phyloP scores from a whole-genome alignment of 306 rosid species.

The Luffa acutangula region DNA sequence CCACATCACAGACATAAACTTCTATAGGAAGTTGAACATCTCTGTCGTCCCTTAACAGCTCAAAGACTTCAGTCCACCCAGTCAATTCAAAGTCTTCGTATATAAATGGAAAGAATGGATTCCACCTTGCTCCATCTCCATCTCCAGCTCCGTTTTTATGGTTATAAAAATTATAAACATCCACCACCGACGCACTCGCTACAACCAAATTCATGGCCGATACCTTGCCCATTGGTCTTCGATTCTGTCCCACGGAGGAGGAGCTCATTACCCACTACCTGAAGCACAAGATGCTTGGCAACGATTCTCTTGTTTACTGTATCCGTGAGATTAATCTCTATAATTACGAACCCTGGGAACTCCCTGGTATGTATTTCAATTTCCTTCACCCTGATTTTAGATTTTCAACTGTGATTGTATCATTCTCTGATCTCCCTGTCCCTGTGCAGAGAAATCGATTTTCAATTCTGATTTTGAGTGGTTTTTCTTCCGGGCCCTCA shows the following conservation, averaged over 20 bases:
- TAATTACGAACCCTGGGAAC: conserved; percentile 38
- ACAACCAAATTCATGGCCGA: background rate
- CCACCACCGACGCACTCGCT: too few species aligned
- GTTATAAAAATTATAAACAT: too few species aligned
- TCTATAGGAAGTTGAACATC: too few species aligned
- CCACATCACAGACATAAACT: too few species aligned
- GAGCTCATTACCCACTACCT: conserved; percentile 47
- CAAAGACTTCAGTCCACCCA: too few species aligned
- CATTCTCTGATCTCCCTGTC: too few species aligned
- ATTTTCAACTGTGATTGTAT: background rate
- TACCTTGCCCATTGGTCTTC: conserved; percentile 13
- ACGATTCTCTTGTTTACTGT: background rate
- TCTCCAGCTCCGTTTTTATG: too few species aligned
- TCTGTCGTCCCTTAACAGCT: too few species aligned
- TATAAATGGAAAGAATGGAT: too few species aligned
- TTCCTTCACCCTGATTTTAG: background rate
- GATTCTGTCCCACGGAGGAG: conserved; percentile 61
- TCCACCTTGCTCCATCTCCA: too few species aligned
- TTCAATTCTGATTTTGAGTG: conserved; percentile 34
- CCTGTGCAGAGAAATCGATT: conserved; percentile 18
- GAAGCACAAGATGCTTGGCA: conserved; percentile 28
- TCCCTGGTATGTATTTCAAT: conserved; percentile 29
- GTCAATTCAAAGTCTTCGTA: too few species aligned
- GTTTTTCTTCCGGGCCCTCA: conserved; percentile 46
- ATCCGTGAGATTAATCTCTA: conserved; percentile 40